A percentile compares a stretch with the other conserved stretches of the same genome.
These are phyloP conservation scores for Plasmodium fragile DNA, from an alignment of 169 alveolate species.

Conservation along the genomic window DNA sequence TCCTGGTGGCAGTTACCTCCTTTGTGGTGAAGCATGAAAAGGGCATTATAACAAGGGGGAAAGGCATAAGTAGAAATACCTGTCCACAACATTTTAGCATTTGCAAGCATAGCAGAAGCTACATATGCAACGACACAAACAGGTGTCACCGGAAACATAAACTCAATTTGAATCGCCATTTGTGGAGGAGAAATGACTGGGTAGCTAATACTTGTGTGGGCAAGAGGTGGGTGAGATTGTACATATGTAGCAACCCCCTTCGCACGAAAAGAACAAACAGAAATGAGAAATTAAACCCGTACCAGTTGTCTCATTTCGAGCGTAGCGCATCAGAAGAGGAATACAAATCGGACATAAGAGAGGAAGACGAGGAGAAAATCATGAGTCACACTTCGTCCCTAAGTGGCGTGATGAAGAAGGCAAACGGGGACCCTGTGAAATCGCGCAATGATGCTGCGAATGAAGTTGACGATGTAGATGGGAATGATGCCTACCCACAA, in stretches of 20 bases:
- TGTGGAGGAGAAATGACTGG: neutral
- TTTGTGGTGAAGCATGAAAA: neutral
- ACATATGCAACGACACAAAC: neutral
- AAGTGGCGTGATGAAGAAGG: neutral
- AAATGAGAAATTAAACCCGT: neutral
- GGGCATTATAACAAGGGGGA: neutral
- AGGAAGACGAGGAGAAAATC: constrained; percentile 8
- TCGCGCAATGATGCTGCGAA: neutral
- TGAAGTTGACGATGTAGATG: neutral
- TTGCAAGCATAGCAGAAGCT: neutral
- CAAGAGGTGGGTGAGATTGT: neutral
- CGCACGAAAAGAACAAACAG: neutral
- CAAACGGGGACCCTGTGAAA: neutral
- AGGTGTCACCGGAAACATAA: neutral
- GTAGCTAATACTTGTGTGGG: neutral
- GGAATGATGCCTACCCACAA: neutral
- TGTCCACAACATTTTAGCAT: neutral
- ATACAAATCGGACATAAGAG: constrained; percentile 4
- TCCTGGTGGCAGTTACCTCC: neutral
- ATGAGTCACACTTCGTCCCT: neutral
- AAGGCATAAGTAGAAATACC: neutral
- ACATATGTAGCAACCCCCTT: neutral
- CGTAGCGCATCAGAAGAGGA: neutral
- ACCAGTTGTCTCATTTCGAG: neutral
- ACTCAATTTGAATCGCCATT: neutral